Conservation (phyloP, 2,329 filamentous ascomycete species). For the Trichoderma citrinoviride region DNA sequence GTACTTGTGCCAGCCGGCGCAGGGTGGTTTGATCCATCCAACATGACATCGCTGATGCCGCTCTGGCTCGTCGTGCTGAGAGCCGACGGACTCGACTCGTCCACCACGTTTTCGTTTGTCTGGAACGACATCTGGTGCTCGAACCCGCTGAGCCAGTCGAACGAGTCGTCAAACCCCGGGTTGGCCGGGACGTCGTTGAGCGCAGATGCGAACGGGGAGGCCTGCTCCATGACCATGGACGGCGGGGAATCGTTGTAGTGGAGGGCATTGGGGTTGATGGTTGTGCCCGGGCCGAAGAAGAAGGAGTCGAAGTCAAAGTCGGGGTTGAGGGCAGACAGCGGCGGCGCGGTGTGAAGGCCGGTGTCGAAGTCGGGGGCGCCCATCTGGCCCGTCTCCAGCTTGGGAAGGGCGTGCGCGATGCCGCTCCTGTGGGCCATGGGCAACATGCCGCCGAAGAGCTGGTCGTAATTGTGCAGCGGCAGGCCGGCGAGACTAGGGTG, state of each 20-base stretch:
- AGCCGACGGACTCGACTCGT: conserved; percentile 91
- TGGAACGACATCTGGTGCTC: conserved; percentile 72
- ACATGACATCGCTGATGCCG: conserved; percentile 85
- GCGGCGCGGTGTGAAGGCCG: conserved; percentile 76
- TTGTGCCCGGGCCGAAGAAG: conserved; percentile 66
- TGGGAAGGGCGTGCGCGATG: conserved; percentile 67
- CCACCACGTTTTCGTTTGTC: conserved; percentile 75
- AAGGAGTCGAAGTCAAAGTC: conserved; percentile 52
- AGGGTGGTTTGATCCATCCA: conserved; percentile 72
- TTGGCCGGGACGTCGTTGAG: conserved; percentile 58
- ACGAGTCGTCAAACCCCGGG: conserved; percentile 69
- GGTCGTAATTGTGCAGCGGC: conserved; percentile 55
- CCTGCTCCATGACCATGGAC: conserved; percentile 60
- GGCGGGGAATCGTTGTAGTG: conserved; percentile 81
- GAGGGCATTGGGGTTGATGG: conserved; percentile 70
- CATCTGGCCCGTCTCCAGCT: conserved; percentile 76
- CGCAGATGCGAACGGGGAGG: conserved; percentile 57
- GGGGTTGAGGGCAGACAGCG: conserved; percentile 57
- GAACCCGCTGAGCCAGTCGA: conserved; percentile 80
- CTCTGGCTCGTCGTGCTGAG: conserved; percentile 94
- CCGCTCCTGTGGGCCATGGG: conserved; percentile 62
- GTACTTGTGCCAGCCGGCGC: conserved; percentile 52
- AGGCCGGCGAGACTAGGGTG: conserved; percentile 73
- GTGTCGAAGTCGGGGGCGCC: conserved; percentile 63
- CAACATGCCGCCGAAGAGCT: conserved; percentile 71